Evolutionary conservation across 1,284 basidiomycete genomes (phyloP).

Genomic region (Leucocoprinus gongylophorus): DNA sequence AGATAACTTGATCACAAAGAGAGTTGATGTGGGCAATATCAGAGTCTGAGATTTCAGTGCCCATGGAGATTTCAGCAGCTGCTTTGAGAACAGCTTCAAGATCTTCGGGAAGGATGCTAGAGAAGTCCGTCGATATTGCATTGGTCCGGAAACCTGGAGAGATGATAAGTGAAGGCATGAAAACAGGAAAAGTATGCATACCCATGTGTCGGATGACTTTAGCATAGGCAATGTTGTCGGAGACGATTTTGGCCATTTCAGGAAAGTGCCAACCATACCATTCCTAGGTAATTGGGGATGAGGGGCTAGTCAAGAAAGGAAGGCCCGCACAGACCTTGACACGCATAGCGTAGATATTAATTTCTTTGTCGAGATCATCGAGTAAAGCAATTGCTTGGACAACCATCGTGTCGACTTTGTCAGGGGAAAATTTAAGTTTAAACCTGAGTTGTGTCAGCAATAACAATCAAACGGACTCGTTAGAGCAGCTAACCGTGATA

Average conservation of each 20-base stretch:
- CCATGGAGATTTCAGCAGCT: slow-evolving; percentile 96
- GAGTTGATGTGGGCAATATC: slow-evolving; percentile 95
- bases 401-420: slow-evolving; percentile 99
- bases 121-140: slow-evolving; percentile 79
- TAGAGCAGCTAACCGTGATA: slow-evolving; percentile 65
- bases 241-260: slow-evolving; percentile 97
- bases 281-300: slow-evolving; percentile 48
- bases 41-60: slow-evolving; percentile 94
- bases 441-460: slow-evolving; percentile 50
- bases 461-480: not conserved
- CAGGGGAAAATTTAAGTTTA: slow-evolving; percentile 99
- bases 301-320: slow-evolving; percentile 9
- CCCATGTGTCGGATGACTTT: slow-evolving; percentile 88
- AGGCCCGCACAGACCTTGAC: slow-evolving; percentile 68
- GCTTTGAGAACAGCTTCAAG: slow-evolving; percentile 88
- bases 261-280: slow-evolving; percentile 99
- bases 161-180: not conserved
- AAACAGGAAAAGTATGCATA: slow-evolving; percentile 24
- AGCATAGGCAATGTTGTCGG: slow-evolving; percentile 95
- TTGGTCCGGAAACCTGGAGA: slow-evolving; percentile 85
- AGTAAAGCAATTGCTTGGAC: slow-evolving; percentile 98
- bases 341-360: slow-evolving; percentile 99
- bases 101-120: slow-evolving; percentile 90
- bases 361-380: slow-evolving; percentile 98
- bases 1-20: slow-evolving; percentile 95